phyloP scores from a whole-genome alignment of 2,329 filamentous ascomycete species.

The Curvularia spicifera region DNA sequence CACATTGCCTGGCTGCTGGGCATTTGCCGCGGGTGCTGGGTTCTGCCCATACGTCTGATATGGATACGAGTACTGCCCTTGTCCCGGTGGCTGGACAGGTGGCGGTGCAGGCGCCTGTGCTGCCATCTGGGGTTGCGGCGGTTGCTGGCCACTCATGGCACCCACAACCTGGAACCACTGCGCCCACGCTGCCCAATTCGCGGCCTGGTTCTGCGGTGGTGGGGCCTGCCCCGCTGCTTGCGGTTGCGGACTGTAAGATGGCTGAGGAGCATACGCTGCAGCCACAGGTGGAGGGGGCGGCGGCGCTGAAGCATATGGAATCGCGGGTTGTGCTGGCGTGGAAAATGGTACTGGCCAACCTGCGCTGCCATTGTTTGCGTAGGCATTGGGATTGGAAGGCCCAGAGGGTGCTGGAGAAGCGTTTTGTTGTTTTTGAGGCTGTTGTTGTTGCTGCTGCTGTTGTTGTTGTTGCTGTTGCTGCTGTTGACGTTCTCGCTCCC shows the following conservation, averaged over 20 bases:
- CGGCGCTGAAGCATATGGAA: slow-evolving; percentile 21
- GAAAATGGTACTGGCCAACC: slow-evolving; percentile 32
- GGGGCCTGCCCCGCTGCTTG: slow-evolving; percentile 13
- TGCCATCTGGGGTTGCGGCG: slow-evolving; percentile 28
- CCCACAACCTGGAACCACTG: slow-evolving; percentile 38
- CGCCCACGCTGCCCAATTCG: slow-evolving; percentile 38
- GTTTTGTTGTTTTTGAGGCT: slow-evolving; percentile 26
- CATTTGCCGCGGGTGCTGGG: slow-evolving; percentile 27
- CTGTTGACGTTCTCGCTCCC: slow-evolving; percentile 33
- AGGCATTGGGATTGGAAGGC: slow-evolving; percentile 28
- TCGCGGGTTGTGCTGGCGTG: slow-evolving; percentile 26
- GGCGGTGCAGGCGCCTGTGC: slow-evolving; percentile 29
- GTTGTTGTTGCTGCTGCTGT: slow-evolving; percentile 15
- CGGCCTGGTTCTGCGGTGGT: slow-evolving; percentile 36
- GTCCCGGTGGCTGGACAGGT: slow-evolving; percentile 26
- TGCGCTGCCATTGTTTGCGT: slow-evolving; percentile 30
- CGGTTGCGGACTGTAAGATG: slow-evolving; percentile 23
- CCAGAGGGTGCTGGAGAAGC: slow-evolving; percentile 28
- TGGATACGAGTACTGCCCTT: slow-evolving; percentile 33
- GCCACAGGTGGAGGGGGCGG: slow-evolving; percentile 27
- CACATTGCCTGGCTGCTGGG: slow-evolving; percentile 25
- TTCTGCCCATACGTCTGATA: slow-evolving; percentile 36
- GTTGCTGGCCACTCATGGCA: slow-evolving; percentile 33
- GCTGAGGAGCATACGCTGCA: slow-evolving; percentile 24
- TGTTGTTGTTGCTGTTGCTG: slow-evolving; percentile 22